phyloP scores from a whole-genome alignment of 768 basidiomycete genomes.

The Agrocybe pediades region DNA sequence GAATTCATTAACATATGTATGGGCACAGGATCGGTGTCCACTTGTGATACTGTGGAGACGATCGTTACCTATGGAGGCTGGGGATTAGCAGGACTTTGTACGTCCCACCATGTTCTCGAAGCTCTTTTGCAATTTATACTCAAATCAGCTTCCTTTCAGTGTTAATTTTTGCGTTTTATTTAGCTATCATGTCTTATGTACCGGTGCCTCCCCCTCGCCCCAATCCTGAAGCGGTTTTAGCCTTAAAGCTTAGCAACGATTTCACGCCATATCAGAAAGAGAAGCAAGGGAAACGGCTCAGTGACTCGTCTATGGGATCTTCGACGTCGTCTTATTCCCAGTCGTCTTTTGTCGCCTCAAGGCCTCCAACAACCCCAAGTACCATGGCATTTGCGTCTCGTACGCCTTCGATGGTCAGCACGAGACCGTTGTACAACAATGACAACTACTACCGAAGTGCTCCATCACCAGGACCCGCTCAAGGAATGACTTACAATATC shows the following conservation, averaged over 20 bases:
- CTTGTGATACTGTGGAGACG: constrained; percentile 31
- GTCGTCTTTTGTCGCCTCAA: constrained; percentile 13
- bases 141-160: constrained; percentile 16
- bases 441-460: not conserved
- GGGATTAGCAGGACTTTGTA: constrained; percentile 35
- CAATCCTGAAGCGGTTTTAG: constrained; percentile 25
- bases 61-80: constrained; percentile 31
- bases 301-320: constrained; percentile 16
- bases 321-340: constrained; percentile 23
- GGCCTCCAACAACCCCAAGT: not conserved
- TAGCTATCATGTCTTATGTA: constrained; percentile 30
- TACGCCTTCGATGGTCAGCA: not conserved
- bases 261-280: constrained; percentile 7
- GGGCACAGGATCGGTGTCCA: constrained; percentile 24
- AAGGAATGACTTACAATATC: not conserved
- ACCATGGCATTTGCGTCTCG: not conserved
- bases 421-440: not conserved
- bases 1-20: not conserved
- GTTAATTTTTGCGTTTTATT: constrained; percentile 28
- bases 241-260: constrained; percentile 13
- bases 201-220: constrained; percentile 22
- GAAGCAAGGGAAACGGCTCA: constrained; percentile 18
- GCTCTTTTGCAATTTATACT: not conserved
- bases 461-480: not conserved
- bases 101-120: constrained; percentile 14